Percentiles rank a stretch among this genome's conserved stretches.
Conservation (phyloP, 2,329 filamentous ascomycete genomes). For the Fusarium subglutinans region DNA sequence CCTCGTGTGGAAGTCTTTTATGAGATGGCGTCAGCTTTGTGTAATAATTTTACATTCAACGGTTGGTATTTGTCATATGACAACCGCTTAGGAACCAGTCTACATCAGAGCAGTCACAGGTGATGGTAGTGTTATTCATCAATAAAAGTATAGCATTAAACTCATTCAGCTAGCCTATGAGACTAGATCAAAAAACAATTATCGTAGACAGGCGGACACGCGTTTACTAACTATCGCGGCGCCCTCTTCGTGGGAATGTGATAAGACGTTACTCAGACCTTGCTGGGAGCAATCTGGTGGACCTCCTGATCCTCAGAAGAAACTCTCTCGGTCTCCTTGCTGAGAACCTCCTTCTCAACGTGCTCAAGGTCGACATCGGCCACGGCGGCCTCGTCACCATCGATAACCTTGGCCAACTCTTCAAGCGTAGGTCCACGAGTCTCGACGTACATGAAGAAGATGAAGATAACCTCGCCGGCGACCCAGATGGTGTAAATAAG, state of each 20-base stretch:
- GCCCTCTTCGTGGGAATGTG: background rate
- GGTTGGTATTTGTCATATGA: background rate
- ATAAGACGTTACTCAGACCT: background rate
- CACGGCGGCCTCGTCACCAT: constrained; percentile 67
- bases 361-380: constrained; percentile 63
- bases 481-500: constrained; percentile 73
- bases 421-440: constrained; percentile 77
- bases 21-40: background rate
- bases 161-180: background rate
- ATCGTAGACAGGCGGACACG: background rate
- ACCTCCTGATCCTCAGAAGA: constrained; percentile 9
- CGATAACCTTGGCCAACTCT: constrained; percentile 69
- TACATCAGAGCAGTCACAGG: accelerated
- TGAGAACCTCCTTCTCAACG: constrained; percentile 59
- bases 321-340: background rate
- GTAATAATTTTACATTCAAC: accelerated
- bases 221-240: background rate
- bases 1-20: accelerated
- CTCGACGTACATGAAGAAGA: constrained; percentile 75
- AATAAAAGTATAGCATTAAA: constrained; percentile 3
- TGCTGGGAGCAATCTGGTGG: background rate
- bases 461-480: constrained; percentile 66
- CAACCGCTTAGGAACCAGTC: accelerated
- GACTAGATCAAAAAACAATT: background rate
- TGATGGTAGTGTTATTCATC: background rate